These are phyloP conservation scores for Trifolium dubium DNA, from an alignment of 306 rosid species.

Conservation along the genomic window DNA sequence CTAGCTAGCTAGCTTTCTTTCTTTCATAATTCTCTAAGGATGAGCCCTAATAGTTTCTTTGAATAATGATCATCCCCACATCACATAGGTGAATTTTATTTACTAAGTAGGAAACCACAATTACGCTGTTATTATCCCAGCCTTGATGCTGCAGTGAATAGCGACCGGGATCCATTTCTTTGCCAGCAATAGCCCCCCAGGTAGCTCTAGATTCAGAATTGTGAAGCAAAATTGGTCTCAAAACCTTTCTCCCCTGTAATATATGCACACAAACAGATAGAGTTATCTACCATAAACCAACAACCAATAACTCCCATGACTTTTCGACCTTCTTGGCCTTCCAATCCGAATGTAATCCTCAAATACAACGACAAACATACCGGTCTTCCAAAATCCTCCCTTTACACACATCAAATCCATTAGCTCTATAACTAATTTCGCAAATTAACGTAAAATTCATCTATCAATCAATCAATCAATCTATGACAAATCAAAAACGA, in stretches of 20 bases:
- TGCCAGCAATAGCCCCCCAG: constrained; percentile 57
- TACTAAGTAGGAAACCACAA: constrained; percentile 99
- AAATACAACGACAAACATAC: constrained; percentile 49
- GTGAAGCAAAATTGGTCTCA: constrained; percentile 63
- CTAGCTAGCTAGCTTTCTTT: constrained; percentile 54
- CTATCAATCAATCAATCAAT: constrained; percentile 14
- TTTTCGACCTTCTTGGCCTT: constrained; percentile 60
- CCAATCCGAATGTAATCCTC: constrained; percentile 53
- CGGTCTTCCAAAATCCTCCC: constrained; percentile 57
- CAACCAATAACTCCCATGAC: constrained; percentile 69
- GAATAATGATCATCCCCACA: constrained; percentile 78
- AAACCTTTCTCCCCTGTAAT: constrained; percentile 79
- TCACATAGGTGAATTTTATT: constrained; percentile 91
- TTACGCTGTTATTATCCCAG: constrained; percentile 99
- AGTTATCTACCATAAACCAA: constrained; percentile 82
- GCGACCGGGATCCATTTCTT: constrained; percentile 98
- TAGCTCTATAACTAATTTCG: constrained; percentile 45
- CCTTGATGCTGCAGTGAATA: constrained; percentile 93
- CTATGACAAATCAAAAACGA: constrained; percentile 15
- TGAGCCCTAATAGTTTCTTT: constrained; percentile 86
- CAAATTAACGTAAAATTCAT: constrained; percentile 15
- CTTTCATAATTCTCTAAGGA: constrained; percentile 81
- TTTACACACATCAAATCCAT: constrained; percentile 41
- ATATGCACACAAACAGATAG: constrained; percentile 81
- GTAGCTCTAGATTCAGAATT: constrained; percentile 53